Evolutionary conservation across 768 basidiomycete genomes (phyloP), one percentile per base, ranked within the genome.

Genomic region (Psilocybe tampanensis): DNA sequence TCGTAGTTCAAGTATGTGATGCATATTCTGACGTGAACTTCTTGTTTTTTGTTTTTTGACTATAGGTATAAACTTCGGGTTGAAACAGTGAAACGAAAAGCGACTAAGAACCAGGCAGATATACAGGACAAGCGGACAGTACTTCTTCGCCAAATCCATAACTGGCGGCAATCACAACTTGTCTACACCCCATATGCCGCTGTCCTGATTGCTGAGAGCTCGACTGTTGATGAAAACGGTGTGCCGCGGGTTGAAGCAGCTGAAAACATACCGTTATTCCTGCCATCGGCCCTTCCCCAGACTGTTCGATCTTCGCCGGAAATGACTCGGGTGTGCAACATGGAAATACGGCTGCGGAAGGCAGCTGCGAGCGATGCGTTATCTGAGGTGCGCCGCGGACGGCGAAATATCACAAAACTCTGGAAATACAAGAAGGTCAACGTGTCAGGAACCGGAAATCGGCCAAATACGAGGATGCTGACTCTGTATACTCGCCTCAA

Each of bases 391-490:
- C 59, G 60, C 12, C 55, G 56, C 8, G 61, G 56, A 5, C 56
- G 45, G 4, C 61, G 55, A 0, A 56, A 63, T n/a, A 60, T 60
- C 0, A 50, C 44, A 0, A 56, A 63, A 6, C 55, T 69, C 17
- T 58, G 60, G 55, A 44, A 54, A 29, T 66, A 65, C 64, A 69
- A 68, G 55, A 59, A 60, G 24, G 15, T 61, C 8, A 62, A 71
- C 45, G 52, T 67, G 8, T 48, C 47, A 7, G 62, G 66, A n/a
- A 57, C 55, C 0, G 66, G 69, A 8, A 64, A 69, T 44, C 22
- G 55, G n/a, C 53, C 60, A 1, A 66, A 65, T 39, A 71, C 69
- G 2, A 42, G 60, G 1, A 47, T 66, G 9, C 23, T 59, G 2
- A 59, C 59, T 4, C 9, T 63, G 2, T 56, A 68, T 36, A 64